Evolutionary conservation across 345 rosid species (phyloP).

Genomic region (Anacardium occidentale): DNA sequence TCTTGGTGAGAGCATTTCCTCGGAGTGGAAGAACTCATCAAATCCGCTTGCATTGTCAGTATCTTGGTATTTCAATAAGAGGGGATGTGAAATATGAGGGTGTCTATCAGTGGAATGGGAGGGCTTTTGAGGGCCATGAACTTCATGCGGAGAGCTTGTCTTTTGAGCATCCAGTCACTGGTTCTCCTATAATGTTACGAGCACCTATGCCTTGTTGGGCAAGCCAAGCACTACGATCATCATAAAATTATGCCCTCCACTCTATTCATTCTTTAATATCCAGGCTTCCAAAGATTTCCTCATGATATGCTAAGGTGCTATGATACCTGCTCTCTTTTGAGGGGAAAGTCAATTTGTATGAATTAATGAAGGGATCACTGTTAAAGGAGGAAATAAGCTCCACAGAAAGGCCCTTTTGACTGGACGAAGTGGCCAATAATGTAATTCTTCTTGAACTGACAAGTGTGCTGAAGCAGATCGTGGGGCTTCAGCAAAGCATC

Average conservation of each 20-base stretch:
- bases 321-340: neutral
- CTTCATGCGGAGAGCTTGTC: slow-evolving; percentile 87
- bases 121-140: slow-evolving; percentile 53
- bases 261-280: neutral
- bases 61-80: slow-evolving; percentile 69
- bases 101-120: slow-evolving; percentile 66
- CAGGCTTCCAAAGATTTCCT: slow-evolving; percentile 1
- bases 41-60: slow-evolving; percentile 87
- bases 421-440: neutral
- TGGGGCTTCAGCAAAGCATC: neutral
- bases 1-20: slow-evolving; percentile 77
- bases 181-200: slow-evolving; percentile 34
- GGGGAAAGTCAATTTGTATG: neutral
- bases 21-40: slow-evolving; percentile 90
- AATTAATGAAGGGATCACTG: neutral
- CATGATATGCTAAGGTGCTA: neutral
- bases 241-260: slow-evolving; percentile 8
- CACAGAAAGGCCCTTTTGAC: neutral
- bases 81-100: slow-evolving; percentile 95
- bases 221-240: slow-evolving; percentile 19
- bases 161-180: slow-evolving; percentile 69
- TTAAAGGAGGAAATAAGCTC: neutral
- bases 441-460: neutral
- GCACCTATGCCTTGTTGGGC: slow-evolving; percentile 82
- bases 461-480: neutral